Base-by-base conservation (phyloP, 148 eudicot species). In the Suaeda aralocaspica region DNA sequence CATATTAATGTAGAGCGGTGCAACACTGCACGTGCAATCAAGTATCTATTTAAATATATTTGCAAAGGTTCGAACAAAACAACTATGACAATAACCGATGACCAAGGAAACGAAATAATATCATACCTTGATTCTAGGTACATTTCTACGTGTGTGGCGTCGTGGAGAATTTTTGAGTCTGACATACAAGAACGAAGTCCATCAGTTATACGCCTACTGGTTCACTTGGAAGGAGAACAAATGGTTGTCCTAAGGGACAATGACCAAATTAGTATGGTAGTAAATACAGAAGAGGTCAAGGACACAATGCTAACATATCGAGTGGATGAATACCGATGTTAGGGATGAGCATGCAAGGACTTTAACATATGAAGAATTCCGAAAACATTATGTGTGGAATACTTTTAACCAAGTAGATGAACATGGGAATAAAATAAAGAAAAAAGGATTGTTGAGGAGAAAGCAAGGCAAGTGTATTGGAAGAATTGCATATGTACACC, bases 1-100 rank as follows among this genome's bases (percentile, higher is more conserved):
- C 74, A 78, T 36, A 78, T 74, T 1, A 79, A 79, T 33, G 76
- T 79, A 0, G 82, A 79, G 22, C 66, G 68, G 72, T 78, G 81
- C n/a, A 69, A 73, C 39, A 41, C 63, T 0, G 24, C 73, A 0
- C 21, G 61, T 2, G 59, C 58, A 18, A 68, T 72, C 6, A 76
- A 71, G 45, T 76, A 77, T 19, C 25, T 78, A 1, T 79, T 74
- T n/a, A 75, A 79, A 13, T 71, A 71, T 16, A 34, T 66, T 3
- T 53, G 34, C 4, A 70, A 75, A 19, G 76, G 79, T 6, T 50
- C 56, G 1, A 73, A 71, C 30, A 34, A 71, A n/a, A 60, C 61
- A 45, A 64, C 68, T 49, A 49, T 64, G 22, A 28, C 24, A 2
- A 24, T 66, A 18, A 44, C 15, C 0, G 56, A 44, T 14, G 24